Base-by-base conservation (phyloP, 2,329 filamentous ascomycete genomes). In the Coleophoma crateriformis region DNA sequence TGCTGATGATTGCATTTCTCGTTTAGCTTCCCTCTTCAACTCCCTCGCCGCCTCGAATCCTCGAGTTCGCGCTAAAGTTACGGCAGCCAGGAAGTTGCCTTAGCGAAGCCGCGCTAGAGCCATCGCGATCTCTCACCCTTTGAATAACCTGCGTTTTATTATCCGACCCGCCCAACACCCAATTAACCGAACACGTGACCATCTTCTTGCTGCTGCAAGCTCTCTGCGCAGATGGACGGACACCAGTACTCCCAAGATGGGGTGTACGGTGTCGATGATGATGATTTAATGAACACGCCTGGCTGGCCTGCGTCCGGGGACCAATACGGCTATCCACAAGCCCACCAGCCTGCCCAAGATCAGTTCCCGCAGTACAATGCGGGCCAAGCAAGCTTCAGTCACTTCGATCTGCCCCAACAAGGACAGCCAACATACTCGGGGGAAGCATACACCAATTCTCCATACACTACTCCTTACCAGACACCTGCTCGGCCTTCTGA, bases 381-480 rank as follows among this genome's bases (percentile, higher is more conserved):
- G 19, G 50, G 27, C 39, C 56, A 58, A 49, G 47, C 56, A 11
- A 37, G 49, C 32, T 62, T 55, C 48, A 54, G 58, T 12, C 57
- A 64, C 12, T 61, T 56, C 47, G 54, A 55, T 44, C 47, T 58
- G 10, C 49, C 52, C 34, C 60, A 61, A 19, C 27, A 27, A 27
- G 27, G 27, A 27, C 61, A 63, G 40, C 54, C 52, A 15, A 46
- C 55, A 33, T 64, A 61, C 50, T 42, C 56, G 32, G 19, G 48
- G 8, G 20, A 55, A 3, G 32, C 55, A 22, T 62, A 61, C 47
- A 54, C 57, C 11, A 61, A 61, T 43, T 60, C 60, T 20, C 58
- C 59, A 22, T 65, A 64, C 49, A 19, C 50, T 27, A 37, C 57
- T 20, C 62, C 59, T 38, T 64, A 59, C 27, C 59, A 63, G 45